These are phyloP conservation scores for Eutypa lata DNA, from an alignment of 2,329 filamentous ascomycete species.

Conservation along the genomic window DNA sequence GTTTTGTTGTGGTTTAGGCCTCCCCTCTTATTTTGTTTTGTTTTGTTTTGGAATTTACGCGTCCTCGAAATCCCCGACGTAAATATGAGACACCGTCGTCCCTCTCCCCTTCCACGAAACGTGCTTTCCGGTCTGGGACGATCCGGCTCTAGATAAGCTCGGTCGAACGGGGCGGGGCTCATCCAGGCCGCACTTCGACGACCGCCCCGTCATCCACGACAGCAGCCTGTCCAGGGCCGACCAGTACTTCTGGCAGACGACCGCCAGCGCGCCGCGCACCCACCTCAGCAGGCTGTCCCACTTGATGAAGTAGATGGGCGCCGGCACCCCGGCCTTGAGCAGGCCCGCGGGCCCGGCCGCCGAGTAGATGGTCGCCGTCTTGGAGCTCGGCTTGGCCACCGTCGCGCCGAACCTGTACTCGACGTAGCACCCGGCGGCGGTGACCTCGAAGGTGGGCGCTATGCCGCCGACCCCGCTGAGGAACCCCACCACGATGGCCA, in stretches of 20 bases:
- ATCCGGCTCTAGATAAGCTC: neutral
- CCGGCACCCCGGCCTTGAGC: neutral
- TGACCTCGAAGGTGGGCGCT: neutral
- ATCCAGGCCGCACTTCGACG: neutral
- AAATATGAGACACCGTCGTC: neutral
- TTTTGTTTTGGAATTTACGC: too few relatives aligned
- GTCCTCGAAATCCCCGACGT: neutral
- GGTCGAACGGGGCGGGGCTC: neutral
- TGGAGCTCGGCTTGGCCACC: neutral
- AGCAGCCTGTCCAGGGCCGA: neutral
- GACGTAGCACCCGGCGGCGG: neutral
- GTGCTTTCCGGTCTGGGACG: constrained; percentile 1
- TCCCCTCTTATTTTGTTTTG: too few relatives aligned
- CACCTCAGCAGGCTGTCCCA: constrained; percentile 1
- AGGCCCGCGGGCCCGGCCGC: neutral
- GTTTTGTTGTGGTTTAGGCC: too few relatives aligned
- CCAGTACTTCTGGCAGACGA: constrained; percentile 1
- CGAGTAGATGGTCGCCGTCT: neutral
- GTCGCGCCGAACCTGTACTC: constrained; percentile 1
- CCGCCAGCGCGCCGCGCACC: neutral
- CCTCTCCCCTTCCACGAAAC: constrained; percentile 1
- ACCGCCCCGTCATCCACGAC: neutral
- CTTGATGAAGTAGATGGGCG: constrained; percentile 2
- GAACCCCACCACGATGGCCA: constrained; percentile 2
- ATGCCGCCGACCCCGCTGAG: neutral